Evolutionary conservation across 2,329 filamentous ascomycete genomes (phyloP), one percentile per base, ranked within the genome.

Genomic region (Colletotrichum phormii): DNA sequence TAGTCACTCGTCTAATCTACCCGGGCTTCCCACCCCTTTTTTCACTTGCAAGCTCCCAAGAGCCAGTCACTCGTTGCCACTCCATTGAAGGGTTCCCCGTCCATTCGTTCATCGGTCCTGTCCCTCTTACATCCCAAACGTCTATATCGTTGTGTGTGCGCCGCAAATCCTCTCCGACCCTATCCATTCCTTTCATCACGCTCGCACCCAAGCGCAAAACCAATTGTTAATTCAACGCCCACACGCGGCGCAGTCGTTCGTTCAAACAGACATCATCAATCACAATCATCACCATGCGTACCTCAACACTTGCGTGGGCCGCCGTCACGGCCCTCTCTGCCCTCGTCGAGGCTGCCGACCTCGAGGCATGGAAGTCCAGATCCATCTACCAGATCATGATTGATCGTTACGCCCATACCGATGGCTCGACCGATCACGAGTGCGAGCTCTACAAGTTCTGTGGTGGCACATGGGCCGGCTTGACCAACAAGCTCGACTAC

Each of bases 401-500:
- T 12, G 84, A 85, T 72, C 80, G 84, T 11, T 86, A 84, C 73
- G 84, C 84, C 4, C 79, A 80, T 29, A 80, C 80, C 6, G 81
- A 83, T 73, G 86, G 85, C 26, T 83, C 81, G 4, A 84, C 82
- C 1, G 84, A 85, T 22, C 80, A 79, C 26, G 71, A 81, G 1
- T 89, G 87, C 75, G 79, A 83, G 67, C 75, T 72, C 35, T 75
- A 69, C 64, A 76, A 77, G 33, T 89, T 88, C 78, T 89, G 87
- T 71, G 86, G 86, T 60, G 87, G 87, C 31, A 86, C 84, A 26
- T 89, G 82, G 80, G 75, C 80, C 63, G 88, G 88, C 18, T 80
- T 89, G 49, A 84, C 83, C 46, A 83, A 86, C 72, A 80, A 84
- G 37, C 79, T 88, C 62, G 86, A 88, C 77, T 88, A 88, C 75